phyloP scores from a whole-genome alignment of 2,329 filamentous ascomycete genomes.

The Phaeomoniella chlamydospora region DNA sequence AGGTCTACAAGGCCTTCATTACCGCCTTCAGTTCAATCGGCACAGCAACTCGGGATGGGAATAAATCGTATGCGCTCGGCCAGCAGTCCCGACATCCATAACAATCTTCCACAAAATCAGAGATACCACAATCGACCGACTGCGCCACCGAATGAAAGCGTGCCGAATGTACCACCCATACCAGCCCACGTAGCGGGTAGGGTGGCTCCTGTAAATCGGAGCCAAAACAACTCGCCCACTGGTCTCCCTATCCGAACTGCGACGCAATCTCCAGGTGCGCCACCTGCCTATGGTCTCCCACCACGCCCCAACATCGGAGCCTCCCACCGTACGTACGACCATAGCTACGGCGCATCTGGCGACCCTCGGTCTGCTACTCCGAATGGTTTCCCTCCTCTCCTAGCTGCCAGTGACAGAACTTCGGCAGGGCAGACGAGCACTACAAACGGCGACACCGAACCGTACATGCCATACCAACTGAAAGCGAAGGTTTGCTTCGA shows the following conservation, averaged over 20 bases:
- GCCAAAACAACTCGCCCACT: conserved; percentile 67
- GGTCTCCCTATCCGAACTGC: conserved; percentile 53
- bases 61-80: conserved; percentile 73
- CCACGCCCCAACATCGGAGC: conserved; percentile 37
- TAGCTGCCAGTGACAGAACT: conserved; percentile 16
- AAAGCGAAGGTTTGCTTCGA: conserved; percentile 94
- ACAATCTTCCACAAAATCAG: conserved; percentile 36
- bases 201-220: conserved; percentile 53
- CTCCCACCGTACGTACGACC: conserved; percentile 10
- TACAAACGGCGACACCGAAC: conserved; percentile 16
- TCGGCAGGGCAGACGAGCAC: neutral
- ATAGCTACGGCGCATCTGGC: conserved; percentile 9
- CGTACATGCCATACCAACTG: conserved; percentile 55
- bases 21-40: conserved; percentile 46
- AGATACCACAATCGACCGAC: conserved; percentile 40
- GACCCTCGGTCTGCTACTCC: conserved; percentile 9
- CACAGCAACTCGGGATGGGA: conserved; percentile 34
- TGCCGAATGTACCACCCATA: conserved; percentile 64
- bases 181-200: conserved; percentile 52
- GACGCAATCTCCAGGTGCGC: conserved; percentile 56
- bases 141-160: conserved; percentile 36
- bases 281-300: conserved; percentile 39
- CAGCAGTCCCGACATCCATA: conserved; percentile 87
- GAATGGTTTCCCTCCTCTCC: conserved; percentile 18
- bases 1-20: conserved; percentile 58